Base-by-base conservation (phyloP, 805 yeast species). In the Saturnispora mendoncae region DNA sequence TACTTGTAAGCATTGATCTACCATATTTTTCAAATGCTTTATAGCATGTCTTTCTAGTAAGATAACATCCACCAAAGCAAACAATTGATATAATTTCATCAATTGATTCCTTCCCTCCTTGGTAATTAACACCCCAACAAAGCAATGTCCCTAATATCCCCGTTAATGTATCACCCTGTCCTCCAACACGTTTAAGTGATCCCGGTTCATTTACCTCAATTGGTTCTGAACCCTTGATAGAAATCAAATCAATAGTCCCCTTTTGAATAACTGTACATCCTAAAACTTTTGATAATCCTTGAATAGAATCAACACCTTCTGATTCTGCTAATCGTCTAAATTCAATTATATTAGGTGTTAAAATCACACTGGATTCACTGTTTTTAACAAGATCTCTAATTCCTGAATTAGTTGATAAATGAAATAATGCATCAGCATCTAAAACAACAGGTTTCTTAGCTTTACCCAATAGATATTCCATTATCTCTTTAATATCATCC, bases 161-260 rank as follows among this genome's bases (percentile, higher is more conserved):
- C 0, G 90, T 75, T 30, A 92, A 59, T 0, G 96, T 83, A 53
- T 92, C 98, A 20, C 98, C 98, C 62, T 92, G 97, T 0, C 98
- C 98, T 10, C 97, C 96, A 6, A 84, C 94, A 41, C 98, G 69
- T 54, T 84, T 81, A 38, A 64, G 60, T 6, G 92, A 80, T 1
- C 97, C 97, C 13, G 57, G 52, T 27, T 67, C 68, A 18, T 34
- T 26, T 46, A 69, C 72, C 3, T 62, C 51, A 6, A 84, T 47
- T 4, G 63, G 52, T 4, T 58, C 54, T 4, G 61, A 65, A 2
- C 73, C 74, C 38, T 69, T 64, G 4, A 31, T 35, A 15, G 76
- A 80, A 9, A 87, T 80, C 28, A 72, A 48, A 54, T 92, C 98
- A 2, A 51, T 48, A 0, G 51, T 41, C 2, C 97, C 97, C 59